Conservation (phyloP, 208 protist species). For the Crithidia fasciculata region DNA sequence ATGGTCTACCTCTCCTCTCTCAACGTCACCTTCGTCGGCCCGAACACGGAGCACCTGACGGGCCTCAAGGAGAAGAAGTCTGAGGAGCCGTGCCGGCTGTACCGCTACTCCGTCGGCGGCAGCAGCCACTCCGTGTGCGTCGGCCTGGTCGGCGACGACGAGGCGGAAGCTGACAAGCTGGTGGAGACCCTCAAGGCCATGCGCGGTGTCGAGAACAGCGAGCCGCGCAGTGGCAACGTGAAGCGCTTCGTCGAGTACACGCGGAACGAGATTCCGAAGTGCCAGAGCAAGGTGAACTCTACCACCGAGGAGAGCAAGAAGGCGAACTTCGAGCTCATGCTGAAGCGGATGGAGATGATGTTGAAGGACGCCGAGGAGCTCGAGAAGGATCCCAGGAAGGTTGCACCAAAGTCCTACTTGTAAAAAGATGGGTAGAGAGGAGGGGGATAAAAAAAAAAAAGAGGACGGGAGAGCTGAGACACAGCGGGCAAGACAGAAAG, state of each 20-base stretch:
- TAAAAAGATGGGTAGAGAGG: neutral
- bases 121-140: constrained; percentile 54
- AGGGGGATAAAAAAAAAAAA: neutral
- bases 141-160: constrained; percentile 41
- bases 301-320: constrained; percentile 47
- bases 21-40: constrained; percentile 52
- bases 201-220: constrained; percentile 56
- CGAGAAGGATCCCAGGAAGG: constrained; percentile 43
- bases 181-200: constrained; percentile 44
- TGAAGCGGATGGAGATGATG: constrained; percentile 79
- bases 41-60: constrained; percentile 51
- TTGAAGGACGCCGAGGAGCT: constrained; percentile 76
- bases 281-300: constrained; percentile 45
- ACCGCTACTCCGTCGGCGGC: constrained; percentile 78
- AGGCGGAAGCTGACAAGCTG: constrained; percentile 32
- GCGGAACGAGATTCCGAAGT: constrained; percentile 58
- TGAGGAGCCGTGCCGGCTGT: constrained; percentile 47
- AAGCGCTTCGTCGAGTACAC: constrained; percentile 80
- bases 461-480: neutral
- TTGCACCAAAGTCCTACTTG: constrained; percentile 57
- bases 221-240: constrained; percentile 81
- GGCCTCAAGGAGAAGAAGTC: constrained; percentile 57
- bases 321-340: constrained; percentile 40
- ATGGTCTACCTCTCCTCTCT: constrained; percentile 75
- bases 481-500: neutral